phyloP scores from a whole-genome alignment of 176 grass and related monocot genomes.

The Oryza glumipatula region DNA sequence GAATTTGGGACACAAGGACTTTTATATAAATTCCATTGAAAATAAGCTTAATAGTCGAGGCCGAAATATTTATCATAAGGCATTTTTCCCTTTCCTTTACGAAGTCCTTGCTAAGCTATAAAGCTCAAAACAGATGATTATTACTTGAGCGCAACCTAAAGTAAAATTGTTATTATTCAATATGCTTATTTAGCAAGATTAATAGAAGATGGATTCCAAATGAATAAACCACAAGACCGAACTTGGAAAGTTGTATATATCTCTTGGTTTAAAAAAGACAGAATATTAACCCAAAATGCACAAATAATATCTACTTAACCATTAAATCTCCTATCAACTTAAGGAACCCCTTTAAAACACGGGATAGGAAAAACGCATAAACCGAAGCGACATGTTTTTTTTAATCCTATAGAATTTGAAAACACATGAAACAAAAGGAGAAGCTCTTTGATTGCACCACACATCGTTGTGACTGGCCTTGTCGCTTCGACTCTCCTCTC shows the following conservation, averaged over 20 bases:
- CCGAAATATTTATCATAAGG: neutral
- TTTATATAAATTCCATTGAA: neutral
- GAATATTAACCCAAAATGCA: neutral
- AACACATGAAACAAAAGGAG: too few species aligned
- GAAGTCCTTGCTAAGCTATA: neutral
- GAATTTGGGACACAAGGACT: too few species aligned
- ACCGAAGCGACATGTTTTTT: too few species aligned
- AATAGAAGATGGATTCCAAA: neutral
- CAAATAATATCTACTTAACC: too few species aligned
- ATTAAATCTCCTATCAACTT: neutral
- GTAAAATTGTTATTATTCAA: neutral
- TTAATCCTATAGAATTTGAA: too few species aligned
- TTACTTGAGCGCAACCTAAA: neutral
- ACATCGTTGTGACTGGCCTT: too few species aligned
- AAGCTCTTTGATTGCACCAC: too few species aligned
- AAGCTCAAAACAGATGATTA: neutral
- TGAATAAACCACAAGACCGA: neutral
- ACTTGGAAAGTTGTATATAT: neutral
- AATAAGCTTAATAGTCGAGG: neutral
- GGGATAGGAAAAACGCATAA: too few species aligned
- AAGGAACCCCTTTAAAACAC: too few species aligned
- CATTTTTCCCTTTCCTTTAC: neutral
- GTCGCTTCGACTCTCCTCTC: too few species aligned
- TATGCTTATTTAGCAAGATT: neutral
- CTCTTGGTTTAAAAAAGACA: neutral